These are phyloP conservation scores for Avena atlantica DNA, from an alignment of 176 grass and related monocot species.

Conservation along the genomic window DNA sequence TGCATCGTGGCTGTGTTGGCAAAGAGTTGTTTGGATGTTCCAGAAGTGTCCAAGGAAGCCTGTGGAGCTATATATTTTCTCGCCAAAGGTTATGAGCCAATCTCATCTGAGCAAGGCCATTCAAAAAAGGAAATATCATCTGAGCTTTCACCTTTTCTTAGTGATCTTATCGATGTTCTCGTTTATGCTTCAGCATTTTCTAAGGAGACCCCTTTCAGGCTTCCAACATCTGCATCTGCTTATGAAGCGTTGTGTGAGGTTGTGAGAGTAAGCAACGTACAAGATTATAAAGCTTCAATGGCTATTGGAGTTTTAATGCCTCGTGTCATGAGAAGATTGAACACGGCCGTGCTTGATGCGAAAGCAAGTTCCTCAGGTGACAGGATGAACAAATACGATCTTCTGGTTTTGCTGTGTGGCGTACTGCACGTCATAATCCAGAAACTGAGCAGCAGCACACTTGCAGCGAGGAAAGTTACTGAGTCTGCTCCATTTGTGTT, in stretches of 20 bases:
- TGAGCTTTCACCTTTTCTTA: slow-evolving; percentile 72
- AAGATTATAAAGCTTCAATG: slow-evolving; percentile 49
- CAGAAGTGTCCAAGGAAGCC: slow-evolving; percentile 87
- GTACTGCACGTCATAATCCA: slow-evolving; percentile 82
- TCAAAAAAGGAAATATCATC: slow-evolving; percentile 24
- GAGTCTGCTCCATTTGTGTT: slow-evolving; percentile 72
- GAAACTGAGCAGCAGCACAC: slow-evolving; percentile 36
- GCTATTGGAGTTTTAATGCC: slow-evolving; percentile 62
- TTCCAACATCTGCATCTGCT: slow-evolving; percentile 56
- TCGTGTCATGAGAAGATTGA: slow-evolving; percentile 75
- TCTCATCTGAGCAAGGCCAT: slow-evolving; percentile 41
- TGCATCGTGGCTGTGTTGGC: slow-evolving; percentile 67
- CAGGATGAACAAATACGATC: slow-evolving; percentile 68
- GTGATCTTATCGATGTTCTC: slow-evolving; percentile 61
- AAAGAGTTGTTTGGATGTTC: slow-evolving; percentile 66
- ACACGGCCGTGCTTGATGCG: slow-evolving; percentile 57
- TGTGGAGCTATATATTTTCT: slow-evolving; percentile 89
- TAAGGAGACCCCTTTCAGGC: slow-evolving; percentile 59
- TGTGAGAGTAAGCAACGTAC: slow-evolving; percentile 64
- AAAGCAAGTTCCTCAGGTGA: slow-evolving; percentile 72
- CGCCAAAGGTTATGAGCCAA: slow-evolving; percentile 63
- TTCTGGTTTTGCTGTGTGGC: slow-evolving; percentile 73
- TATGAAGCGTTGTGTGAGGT: slow-evolving; percentile 88
- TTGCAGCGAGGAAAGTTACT: slow-evolving; percentile 58
- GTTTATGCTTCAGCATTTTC: slow-evolving; percentile 62